Base-by-base conservation (phyloP, 139 green algal genomes). In the Spirogloea muscicola region DNA sequence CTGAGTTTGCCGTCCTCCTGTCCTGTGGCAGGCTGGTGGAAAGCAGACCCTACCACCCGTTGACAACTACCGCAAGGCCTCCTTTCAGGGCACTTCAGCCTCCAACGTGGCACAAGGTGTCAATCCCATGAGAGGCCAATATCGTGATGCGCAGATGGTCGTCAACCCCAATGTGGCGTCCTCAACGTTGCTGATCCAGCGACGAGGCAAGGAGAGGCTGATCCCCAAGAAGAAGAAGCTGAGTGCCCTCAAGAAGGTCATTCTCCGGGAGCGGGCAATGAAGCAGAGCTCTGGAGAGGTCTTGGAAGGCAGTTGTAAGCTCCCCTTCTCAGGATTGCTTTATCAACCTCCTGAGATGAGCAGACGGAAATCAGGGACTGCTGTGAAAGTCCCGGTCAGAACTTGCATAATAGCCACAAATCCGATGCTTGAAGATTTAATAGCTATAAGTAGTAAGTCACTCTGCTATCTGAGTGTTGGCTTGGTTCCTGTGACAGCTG, bases 221-320 rank as follows among this genome's bases (percentile, higher is more conserved):
- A 67, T 34, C 39, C 69, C 67, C 13, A 77, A 75, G 34, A 52
- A 73, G 43, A 86, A 82, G 68, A 84, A 85, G 57, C 71, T 88
- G 68, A 81, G 49, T 31, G 73, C 67, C n/a, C 60, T 90, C 10
- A 90, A 89, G 70, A 86, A 82, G 71, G 63, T 84, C 6, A 82
- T 84, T 40, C 49, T 84, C 52, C 66, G 31, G 33, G 66, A 77
- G 65, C 29, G 40, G 33, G 46, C 46, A n/a, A n/a, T n/a, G n/a
- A n/a, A n/a, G 61, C 38, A 55, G 61, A 71, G 48, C 10, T 16
- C n/a, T n/a, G n/a, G n/a, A n/a, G n/a, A n/a, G n/a, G n/a, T n/a
- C n/a, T n/a, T n/a, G n/a, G n/a, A n/a, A n/a, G n/a, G n/a, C n/a
- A n/a, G n/a, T n/a, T n/a, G n/a, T n/a, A n/a, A n/a, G n/a, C n/a